Evolutionary conservation across 2,329 filamentous ascomycete species (phyloP), one percentile per base, ranked within the genome.

Genomic region (Aspergillus sp.): DNA sequence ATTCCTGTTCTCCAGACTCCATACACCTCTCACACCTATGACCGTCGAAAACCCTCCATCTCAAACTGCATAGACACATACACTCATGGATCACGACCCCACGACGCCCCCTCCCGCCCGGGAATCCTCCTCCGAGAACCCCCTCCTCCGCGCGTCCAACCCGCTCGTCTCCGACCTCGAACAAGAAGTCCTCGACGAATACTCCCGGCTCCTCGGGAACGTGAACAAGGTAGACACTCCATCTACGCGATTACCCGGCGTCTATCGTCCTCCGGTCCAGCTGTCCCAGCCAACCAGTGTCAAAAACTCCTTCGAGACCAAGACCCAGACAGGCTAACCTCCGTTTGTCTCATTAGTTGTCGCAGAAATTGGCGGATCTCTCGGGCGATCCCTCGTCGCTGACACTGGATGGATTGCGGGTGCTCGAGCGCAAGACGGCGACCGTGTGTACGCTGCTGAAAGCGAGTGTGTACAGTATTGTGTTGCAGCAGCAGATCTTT

Each of bases 401-500:
- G 19, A 87, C 88, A 6, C 68, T 77, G 9, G 90, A 99, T 71
- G 87, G 89, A 8, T 79, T 99, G 62, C 81, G 94, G 49, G 86
- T 92, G 41, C 79, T 99, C 50, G 94, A 99, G 78, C 82, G 94
- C 63, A 96, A 97, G 79, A 96, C 93, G 41, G 91, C 90, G 61
- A 79, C 96, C 50, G 93, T 96, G 19, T 97, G 95, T 73, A 99
- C 94, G 57, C 75, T 97, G 68, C 81, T 99, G 68, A 99, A 99
- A 78, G 93, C 94, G 16, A 97, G 93, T 72, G 94, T 99, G 58
- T 99, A 99, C 76, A 95, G 89, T 69, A 99, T 99, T 76, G 92
- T 99, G 56, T 73, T 99, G 77, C 93, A 99, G 81, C 93, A 97
- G 81, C 90, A 97, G 81, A 90, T 95, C 65, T 86, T 87, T 57